phyloP scores from a whole-genome alignment of 2,329 filamentous ascomycete species.

The Exophiala calicioides region DNA sequence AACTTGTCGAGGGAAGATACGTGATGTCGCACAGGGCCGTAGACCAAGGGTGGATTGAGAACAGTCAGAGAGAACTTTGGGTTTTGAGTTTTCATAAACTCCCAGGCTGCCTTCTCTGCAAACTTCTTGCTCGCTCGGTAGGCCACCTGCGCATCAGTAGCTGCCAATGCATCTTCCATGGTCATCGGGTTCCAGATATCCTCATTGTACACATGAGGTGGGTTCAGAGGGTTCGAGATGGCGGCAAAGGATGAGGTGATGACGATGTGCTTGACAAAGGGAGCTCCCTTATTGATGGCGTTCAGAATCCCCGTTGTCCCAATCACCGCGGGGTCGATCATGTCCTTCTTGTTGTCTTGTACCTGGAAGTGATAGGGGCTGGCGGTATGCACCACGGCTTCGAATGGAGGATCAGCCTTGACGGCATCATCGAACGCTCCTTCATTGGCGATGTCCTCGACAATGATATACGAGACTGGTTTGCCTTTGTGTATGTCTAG shows the following conservation, averaged over 20 bases:
- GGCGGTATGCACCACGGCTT: constrained; percentile 72
- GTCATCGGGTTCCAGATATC: constrained; percentile 61
- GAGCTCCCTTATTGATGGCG: constrained; percentile 60
- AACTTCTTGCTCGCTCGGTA: constrained; percentile 41
- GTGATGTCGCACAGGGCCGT: constrained; percentile 40
- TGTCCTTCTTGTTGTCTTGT: constrained; percentile 63
- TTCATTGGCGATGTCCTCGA: constrained; percentile 18
- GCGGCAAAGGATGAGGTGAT: constrained; percentile 70
- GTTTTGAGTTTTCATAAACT: constrained; percentile 32
- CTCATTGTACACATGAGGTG: constrained; percentile 52
- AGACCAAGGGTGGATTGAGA: constrained; percentile 49
- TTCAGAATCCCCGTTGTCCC: constrained; percentile 64
- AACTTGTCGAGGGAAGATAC: constrained; percentile 31
- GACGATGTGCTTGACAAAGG: constrained; percentile 71
- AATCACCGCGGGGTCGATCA: constrained; percentile 61
- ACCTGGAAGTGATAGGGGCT: constrained; percentile 73
- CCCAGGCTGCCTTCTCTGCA: constrained; percentile 33
- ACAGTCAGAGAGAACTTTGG: constrained; percentile 42
- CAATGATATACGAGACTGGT: constrained; percentile 11
- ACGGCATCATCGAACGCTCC: constrained; percentile 44
- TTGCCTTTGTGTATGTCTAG: constrained; percentile 26
- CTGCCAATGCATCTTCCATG: constrained; percentile 46
- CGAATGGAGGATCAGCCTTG: constrained; percentile 56
- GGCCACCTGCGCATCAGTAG: constrained; percentile 43
- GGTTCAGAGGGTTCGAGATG: constrained; percentile 51